These are phyloP conservation scores for Syzygium aqueum DNA, from an alignment of 345 rosid genomes.

Conservation along the genomic window DNA sequence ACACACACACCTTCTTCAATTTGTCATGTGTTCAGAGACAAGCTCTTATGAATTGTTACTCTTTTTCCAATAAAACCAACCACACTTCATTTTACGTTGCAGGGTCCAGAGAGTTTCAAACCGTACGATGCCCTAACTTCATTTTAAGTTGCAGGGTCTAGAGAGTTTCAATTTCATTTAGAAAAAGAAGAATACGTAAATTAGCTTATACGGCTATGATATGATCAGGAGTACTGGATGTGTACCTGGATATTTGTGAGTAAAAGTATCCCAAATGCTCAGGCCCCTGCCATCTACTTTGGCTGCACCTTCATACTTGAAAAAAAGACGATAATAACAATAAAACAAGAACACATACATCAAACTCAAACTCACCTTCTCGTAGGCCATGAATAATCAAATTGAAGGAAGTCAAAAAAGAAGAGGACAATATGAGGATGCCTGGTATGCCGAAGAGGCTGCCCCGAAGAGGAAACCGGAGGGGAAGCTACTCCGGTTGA, in stretches of 20 bases:
- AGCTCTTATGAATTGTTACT: not conserved
- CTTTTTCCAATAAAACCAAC: not conserved
- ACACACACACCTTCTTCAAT: not conserved
- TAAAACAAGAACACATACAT: not conserved
- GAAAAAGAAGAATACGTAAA: not conserved
- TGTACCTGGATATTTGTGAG: not conserved
- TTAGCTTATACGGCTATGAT: not conserved
- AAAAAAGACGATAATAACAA: not conserved
- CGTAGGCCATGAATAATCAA: not conserved
- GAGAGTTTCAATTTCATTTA: not conserved
- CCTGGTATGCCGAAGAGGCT: conserved; percentile 18
- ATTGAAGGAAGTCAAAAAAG: no score
- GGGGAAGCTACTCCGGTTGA: conserved; percentile 19
- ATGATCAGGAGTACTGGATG: not conserved
- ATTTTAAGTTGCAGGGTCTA: not conserved
- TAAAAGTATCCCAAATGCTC: conserved; percentile 19
- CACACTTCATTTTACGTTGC: not conserved
- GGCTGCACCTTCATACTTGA: conserved; percentile 21
- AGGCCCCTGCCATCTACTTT: conserved; percentile 9
- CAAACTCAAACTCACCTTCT: not conserved
- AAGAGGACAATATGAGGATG: not conserved
- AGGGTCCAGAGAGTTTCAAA: not conserved
- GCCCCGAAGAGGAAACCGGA: conserved; percentile 15
- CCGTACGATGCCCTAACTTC: not conserved
- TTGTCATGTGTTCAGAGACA: not conserved